phyloP scores from a whole-genome alignment of 75 land plant genomes.

The Gnetum montanum region DNA sequence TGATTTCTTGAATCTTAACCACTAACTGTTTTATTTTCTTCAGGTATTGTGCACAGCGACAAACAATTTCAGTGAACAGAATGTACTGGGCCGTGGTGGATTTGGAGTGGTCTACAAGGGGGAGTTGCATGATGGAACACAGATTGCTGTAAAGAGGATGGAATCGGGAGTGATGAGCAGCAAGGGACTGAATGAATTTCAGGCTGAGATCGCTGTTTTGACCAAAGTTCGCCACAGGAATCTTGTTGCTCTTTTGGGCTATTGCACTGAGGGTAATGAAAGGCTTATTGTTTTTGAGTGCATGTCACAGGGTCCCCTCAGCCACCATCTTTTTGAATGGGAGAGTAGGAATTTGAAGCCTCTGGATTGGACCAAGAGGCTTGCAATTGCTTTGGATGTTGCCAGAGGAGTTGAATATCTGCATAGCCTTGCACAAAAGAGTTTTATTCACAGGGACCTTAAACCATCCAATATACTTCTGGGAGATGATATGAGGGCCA shows the following conservation, averaged over 20 bases:
- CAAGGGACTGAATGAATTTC: slow-evolving; percentile 56
- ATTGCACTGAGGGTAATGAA: slow-evolving; percentile 73
- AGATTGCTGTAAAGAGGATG: slow-evolving; percentile 80
- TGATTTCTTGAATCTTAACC: no score
- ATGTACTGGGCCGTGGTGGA: slow-evolving; percentile 57
- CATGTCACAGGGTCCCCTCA: slow-evolving; percentile 69
- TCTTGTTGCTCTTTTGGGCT: slow-evolving; percentile 55
- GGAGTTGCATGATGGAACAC: slow-evolving; percentile 60
- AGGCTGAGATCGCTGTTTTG: slow-evolving; percentile 63
- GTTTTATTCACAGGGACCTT: slow-evolving; percentile 78
- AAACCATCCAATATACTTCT: slow-evolving; percentile 77
- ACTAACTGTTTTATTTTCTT: no score
- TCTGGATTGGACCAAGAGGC: slow-evolving; percentile 49
- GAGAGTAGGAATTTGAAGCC: slow-evolving; percentile 30
- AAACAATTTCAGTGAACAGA: slow-evolving; percentile 52
- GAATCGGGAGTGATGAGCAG: slow-evolving; percentile 33
- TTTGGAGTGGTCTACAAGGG: slow-evolving; percentile 77
- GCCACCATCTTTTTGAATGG: slow-evolving; percentile 54
- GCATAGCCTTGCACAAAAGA: slow-evolving; percentile 65
- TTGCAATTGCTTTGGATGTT: slow-evolving; percentile 64
- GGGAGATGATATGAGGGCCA: slow-evolving; percentile 72
- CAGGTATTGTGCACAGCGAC: slow-evolving; percentile 59
- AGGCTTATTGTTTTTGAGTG: slow-evolving; percentile 67
- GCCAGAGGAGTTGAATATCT: slow-evolving; percentile 72
- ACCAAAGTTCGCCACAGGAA: slow-evolving; percentile 67